phyloP scores from a whole-genome alignment of 371 early-diverging fungal species.

The Choanephora cucurbitarum region DNA sequence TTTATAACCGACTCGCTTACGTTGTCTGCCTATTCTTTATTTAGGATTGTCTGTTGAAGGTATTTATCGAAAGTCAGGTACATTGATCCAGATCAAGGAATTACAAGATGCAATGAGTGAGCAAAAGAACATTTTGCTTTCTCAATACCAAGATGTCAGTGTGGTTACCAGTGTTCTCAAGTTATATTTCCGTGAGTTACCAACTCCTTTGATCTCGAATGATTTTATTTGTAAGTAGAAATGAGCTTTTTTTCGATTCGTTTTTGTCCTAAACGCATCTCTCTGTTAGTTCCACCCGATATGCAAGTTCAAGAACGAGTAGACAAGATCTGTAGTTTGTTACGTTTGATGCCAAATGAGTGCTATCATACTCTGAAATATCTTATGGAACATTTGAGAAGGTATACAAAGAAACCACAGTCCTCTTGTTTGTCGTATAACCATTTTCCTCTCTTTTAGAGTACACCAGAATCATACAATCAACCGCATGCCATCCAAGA shows the following conservation, averaged over 20 bases:
- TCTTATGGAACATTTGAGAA: conserved; percentile 38
- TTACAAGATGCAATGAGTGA: conserved; percentile 58
- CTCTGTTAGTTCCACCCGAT: background rate
- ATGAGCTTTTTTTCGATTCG: too few species aligned
- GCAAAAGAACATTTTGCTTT: conserved; percentile 46
- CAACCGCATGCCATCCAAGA: conserved; percentile 90
- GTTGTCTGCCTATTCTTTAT: background rate
- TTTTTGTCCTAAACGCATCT: background rate
- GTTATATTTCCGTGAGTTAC: conserved; percentile 91
- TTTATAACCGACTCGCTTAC: too few species aligned
- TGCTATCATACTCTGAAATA: conserved; percentile 48
- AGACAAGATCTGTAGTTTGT: conserved; percentile 19
- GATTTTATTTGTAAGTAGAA: conserved; percentile 53
- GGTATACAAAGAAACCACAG: conserved; percentile 20
- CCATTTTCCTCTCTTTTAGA: conserved; percentile 23
- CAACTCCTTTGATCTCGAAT: conserved; percentile 87
- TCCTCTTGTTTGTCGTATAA: background rate
- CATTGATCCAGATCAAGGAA: conserved; percentile 72
- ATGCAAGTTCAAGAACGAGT: conserved; percentile 21
- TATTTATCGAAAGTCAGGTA: conserved; percentile 91
- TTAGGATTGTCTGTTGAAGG: conserved; percentile 49
- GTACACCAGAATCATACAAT: conserved; percentile 56
- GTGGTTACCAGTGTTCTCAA: conserved; percentile 90
- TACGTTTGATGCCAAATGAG: conserved; percentile 43
- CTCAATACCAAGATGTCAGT: conserved; percentile 63